These are phyloP conservation scores for Artemisia argyi DNA, from an alignment of 129 eudicot species.

Conservation along the genomic window DNA sequence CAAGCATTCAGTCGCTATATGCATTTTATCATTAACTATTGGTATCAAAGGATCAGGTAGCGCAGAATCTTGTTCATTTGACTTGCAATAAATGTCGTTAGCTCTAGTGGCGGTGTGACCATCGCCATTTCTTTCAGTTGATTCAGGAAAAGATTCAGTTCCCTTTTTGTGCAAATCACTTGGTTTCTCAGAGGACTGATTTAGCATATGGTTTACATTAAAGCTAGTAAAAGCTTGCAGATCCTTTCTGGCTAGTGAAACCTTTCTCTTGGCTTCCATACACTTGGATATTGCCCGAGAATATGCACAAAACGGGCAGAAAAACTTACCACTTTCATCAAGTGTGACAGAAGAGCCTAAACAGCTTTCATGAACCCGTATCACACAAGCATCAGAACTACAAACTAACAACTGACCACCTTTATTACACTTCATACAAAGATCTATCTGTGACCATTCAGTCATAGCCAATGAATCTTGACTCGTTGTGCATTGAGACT, in stretches of 20 bases:
- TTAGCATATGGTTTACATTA: conserved; percentile 9
- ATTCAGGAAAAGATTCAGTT: conserved; percentile 24
- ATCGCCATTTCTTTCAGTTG: conserved; percentile 18
- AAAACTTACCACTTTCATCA: conserved; percentile 50
- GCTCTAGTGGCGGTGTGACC: conserved; percentile 13
- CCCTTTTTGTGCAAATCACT: conserved; percentile 18
- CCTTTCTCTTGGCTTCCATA: conserved; percentile 48
- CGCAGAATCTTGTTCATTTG: conserved; percentile 22
- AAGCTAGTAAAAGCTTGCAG: conserved; percentile 47
- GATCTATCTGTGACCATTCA: conserved; percentile 40
- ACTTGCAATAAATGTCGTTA: conserved; percentile 7
- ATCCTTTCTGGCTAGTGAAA: conserved; percentile 54
- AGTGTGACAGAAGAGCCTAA: conserved; percentile 46
- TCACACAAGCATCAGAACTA: conserved; percentile 51
- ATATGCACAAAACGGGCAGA: conserved; percentile 85
- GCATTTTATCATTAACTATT: conserved; percentile 7
- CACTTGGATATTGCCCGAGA: conserved; percentile 61
- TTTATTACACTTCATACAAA: conserved; percentile 67
- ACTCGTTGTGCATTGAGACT: conserved; percentile 38
- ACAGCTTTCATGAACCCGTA: conserved; percentile 76
- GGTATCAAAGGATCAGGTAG: conserved; percentile 28
- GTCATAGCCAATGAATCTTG: conserved; percentile 49
- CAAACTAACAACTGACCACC: conserved; percentile 67
- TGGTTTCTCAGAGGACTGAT: conserved; percentile 19
- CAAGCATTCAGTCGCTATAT: conserved; percentile 16